A percentile compares a stretch with the other conserved stretches of the same genome.
These are phyloP conservation scores for Quercus phellos DNA, from an alignment of 331 rosid genomes.

Conservation along the genomic window DNA sequence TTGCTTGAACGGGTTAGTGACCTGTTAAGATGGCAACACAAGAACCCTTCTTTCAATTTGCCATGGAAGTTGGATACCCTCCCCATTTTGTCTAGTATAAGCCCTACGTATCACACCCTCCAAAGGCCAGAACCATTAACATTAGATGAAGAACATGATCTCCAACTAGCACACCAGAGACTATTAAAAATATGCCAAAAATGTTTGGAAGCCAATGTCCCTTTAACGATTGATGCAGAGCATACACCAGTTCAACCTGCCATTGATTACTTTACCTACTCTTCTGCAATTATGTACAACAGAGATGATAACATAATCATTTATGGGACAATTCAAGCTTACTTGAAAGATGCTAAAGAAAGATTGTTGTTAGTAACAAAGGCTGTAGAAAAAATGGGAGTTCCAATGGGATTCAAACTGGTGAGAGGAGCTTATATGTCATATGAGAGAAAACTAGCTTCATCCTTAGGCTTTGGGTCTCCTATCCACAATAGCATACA, in stretches of 20 bases:
- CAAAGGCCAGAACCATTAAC: constrained; percentile 50
- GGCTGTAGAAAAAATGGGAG: constrained; percentile 56
- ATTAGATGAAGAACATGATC: constrained; percentile 56
- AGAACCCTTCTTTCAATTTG: constrained; percentile 51
- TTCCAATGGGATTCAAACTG: constrained; percentile 74
- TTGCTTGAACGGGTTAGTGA: constrained; percentile 60
- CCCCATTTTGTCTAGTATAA: constrained; percentile 55
- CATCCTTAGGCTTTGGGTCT: constrained; percentile 52
- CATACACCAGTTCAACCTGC: constrained; percentile 79
- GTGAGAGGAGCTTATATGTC: constrained; percentile 98
- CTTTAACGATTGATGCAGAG: constrained; percentile 75
- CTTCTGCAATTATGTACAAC: constrained; percentile 58
- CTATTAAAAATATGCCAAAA: constrained; percentile 45
- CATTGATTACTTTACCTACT: constrained; percentile 78
- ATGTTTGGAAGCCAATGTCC: constrained; percentile 51
- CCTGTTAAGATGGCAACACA: constrained; percentile 79
- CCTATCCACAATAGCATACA: constrained; percentile 68
- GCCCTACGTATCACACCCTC: constrained; percentile 70
- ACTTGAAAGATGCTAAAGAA: constrained; percentile 77
- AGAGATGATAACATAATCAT: constrained; percentile 43
- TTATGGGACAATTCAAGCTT: constrained; percentile 74
- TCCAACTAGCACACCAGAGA: constrained; percentile 48
- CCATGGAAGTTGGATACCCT: constrained; percentile 76
- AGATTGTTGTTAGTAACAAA: constrained; percentile 36
- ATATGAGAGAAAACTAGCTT: constrained; percentile 52